Conservation (phyloP, 345 rosid species). For the Acer saccharum region DNA sequence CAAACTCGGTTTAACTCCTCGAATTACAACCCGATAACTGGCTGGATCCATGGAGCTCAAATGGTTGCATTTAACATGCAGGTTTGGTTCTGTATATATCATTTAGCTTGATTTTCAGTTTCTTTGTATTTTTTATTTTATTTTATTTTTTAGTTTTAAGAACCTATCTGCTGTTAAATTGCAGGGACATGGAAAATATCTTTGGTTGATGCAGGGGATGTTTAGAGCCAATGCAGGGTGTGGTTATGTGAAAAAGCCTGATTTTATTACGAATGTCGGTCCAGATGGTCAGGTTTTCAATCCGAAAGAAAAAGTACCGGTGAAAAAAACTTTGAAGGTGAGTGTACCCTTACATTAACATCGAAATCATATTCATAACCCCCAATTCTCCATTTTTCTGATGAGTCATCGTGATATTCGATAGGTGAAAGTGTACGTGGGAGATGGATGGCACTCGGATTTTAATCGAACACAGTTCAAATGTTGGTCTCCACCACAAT, state of each 20-base stretch:
- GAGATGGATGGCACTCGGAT: conserved; percentile 70
- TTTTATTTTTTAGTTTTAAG: background rate
- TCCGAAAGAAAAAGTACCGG: conserved; percentile 41
- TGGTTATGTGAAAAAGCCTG: conserved; percentile 74
- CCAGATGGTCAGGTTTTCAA: conserved; percentile 40
- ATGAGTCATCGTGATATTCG: background rate
- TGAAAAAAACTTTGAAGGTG: conserved; percentile 56
- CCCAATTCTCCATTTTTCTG: background rate
- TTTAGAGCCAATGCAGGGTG: conserved; percentile 70
- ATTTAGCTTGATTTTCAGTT: background rate
- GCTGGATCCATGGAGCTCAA: conserved; percentile 90
- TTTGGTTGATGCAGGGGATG: conserved; percentile 86
- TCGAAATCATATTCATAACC: background rate
- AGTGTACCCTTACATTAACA: conserved; percentile 10
- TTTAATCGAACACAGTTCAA: conserved; percentile 49
- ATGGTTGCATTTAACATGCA: conserved; percentile 94
- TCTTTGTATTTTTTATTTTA: background rate
- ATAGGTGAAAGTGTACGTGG: conserved; percentile 67
- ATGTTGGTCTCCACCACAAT: conserved; percentile 66
- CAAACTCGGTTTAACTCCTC: conserved; percentile 66
- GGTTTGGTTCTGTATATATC: conserved; percentile 34
- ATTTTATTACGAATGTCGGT: conserved; percentile 45
- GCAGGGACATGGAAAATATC: conserved; percentile 74
- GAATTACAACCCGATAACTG: conserved; percentile 65
- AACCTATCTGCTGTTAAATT: background rate